These are phyloP conservation scores for Cicer arietinum DNA, from an alignment of 306 rosid species.

Conservation along the genomic window DNA sequence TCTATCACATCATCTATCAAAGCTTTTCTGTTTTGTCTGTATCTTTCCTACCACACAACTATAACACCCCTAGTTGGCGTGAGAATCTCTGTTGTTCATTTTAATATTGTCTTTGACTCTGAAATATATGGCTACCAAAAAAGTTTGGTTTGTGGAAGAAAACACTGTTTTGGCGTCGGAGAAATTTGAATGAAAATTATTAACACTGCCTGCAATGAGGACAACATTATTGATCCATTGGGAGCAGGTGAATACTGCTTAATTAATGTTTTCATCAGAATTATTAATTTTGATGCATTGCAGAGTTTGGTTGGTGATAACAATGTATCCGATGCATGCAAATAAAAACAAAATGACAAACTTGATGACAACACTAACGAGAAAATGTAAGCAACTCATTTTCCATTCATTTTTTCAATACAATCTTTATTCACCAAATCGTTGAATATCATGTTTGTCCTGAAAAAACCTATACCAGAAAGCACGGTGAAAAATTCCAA, in stretches of 20 bases:
- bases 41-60: constrained; percentile 19
- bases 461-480: constrained; percentile 15
- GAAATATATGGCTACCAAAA: constrained; percentile 8
- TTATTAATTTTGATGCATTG: constrained; percentile 28
- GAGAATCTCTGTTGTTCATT: constrained; percentile 14
- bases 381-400: constrained; percentile 18
- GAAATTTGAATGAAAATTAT: constrained; percentile 44
- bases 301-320: constrained; percentile 21
- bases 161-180: constrained; percentile 36
- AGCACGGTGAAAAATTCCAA: background rate
- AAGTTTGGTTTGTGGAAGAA: constrained; percentile 22
- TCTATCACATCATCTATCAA: background rate
- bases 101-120: constrained; percentile 28
- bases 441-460: background rate
- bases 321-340: constrained; percentile 28
- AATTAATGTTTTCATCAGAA: constrained; percentile 23
- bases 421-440: constrained; percentile 1
- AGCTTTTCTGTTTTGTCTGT: background rate
- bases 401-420: background rate
- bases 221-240: constrained; percentile 4
- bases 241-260: constrained; percentile 58
- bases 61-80: constrained; percentile 5
- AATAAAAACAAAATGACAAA: constrained; percentile 59
- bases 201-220: constrained; percentile 33
- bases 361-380: constrained; percentile 48